phyloP scores from a whole-genome alignment of 306 rosid species.

The Medicago arabica region DNA sequence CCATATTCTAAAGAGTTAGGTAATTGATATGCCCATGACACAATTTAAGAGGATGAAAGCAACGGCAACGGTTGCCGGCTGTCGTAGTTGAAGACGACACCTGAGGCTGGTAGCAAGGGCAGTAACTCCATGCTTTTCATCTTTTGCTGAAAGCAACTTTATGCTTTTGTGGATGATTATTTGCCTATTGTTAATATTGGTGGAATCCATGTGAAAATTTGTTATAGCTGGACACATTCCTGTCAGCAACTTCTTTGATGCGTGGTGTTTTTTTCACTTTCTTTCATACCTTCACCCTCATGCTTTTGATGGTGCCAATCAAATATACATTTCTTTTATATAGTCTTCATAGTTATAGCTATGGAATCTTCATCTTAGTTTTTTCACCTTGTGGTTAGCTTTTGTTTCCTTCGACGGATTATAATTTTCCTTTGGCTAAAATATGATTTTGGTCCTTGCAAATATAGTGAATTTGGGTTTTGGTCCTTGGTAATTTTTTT shows the following conservation, averaged over 20 bases:
- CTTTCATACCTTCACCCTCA: too few species aligned
- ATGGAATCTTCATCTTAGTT: too few species aligned
- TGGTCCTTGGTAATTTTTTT: too few species aligned
- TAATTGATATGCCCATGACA: not conserved
- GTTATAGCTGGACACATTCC: not conserved
- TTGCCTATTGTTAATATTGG: not conserved
- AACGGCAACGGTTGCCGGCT: not conserved
- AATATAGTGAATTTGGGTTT: too few species aligned
- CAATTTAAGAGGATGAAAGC: not conserved
- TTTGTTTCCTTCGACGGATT: too few species aligned
- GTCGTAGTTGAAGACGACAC: not conserved
- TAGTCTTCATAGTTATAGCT: too few species aligned
- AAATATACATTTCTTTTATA: too few species aligned
- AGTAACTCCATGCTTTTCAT: not conserved
- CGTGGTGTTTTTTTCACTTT: not conserved
- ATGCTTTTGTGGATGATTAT: not conserved
- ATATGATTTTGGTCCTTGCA: not conserved
- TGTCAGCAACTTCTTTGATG: not conserved
- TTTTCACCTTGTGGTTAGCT: too few species aligned
- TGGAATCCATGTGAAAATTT: not conserved
- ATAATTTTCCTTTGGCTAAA: not conserved
- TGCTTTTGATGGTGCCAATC: too few species aligned
- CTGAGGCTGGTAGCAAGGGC: not conserved
- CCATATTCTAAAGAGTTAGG: constrained; percentile 2
- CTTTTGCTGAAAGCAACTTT: not conserved